Evolutionary conservation across 2,329 filamentous ascomycete species (phyloP), one percentile per base, ranked within the genome.

Genomic region (Pseudogymnoascus sp.): DNA sequence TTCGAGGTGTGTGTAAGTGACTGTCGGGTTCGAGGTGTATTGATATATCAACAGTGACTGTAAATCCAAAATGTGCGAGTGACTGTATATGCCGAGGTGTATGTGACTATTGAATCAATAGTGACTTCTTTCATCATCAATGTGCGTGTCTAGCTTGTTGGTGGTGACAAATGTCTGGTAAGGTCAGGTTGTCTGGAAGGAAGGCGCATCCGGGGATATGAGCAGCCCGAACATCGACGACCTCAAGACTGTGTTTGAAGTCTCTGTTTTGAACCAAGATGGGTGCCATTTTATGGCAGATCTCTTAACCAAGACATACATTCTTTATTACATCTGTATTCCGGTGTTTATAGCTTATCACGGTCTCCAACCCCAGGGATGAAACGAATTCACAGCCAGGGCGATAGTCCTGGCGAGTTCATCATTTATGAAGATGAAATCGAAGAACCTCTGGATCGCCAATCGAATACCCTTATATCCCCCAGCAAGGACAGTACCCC

Each of bases 401-500:
- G 47, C 47, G 60, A 40, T 19, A 50, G 50, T 35, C 44, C 63
- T 31, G 62, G 35, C 2, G 47, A 66, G 23, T 62, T 64, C 10
- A 17, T 33, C n/a, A 40, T 63, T 19, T 47, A 62, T 47, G 64
- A 67, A 60, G 66, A 66, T 19, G 33, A 44, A 21, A 13, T 19
- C 40, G 63, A 62, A 28, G 62, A 23, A n/a, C 50, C 59, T 44
- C 35, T 64, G 17, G 59, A 66, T 23, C 50, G 40, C 15, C 35
- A 6, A 33, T 33, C 50, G 7, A 40, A 40, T 13, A 42, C 42
- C 23, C 60, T 60, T 57, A 44, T 50, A 23, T 31, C 62, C 65
- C 9, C 69, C 67, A 23, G 65, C 67, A 15, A 66, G 66, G 13
- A 69, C 69, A 59, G 66, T 68, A 57, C 66, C 64, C 70, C 67